These are phyloP conservation scores for Aspergillus pseudotamarii DNA, from an alignment of 2,329 filamentous ascomycete genomes.

Conservation along the genomic window DNA sequence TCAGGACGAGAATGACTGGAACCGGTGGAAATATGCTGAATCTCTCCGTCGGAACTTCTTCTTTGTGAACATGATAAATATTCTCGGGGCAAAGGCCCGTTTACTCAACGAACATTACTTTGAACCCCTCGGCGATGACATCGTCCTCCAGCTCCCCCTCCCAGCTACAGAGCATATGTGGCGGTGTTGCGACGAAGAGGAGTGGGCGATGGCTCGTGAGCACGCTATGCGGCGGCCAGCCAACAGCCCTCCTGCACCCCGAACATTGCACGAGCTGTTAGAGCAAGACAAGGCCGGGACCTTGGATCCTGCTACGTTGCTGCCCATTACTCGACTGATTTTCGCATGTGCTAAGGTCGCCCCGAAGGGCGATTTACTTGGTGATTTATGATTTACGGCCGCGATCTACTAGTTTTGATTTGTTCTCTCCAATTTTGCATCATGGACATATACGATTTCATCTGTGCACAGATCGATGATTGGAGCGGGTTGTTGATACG, in stretches of 20 bases:
- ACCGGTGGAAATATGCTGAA: constrained; percentile 21
- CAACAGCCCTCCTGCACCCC: neutral
- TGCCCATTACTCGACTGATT: constrained; percentile 19
- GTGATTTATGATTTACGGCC: neutral
- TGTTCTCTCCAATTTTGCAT: neutral
- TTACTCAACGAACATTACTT: constrained; percentile 17
- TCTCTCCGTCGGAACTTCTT: constrained; percentile 22
- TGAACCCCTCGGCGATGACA: constrained; percentile 18
- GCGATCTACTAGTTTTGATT: neutral
- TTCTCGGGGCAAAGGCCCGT: constrained; percentile 8
- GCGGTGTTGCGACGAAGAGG: constrained; percentile 19
- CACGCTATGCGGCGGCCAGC: neutral
- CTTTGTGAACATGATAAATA: constrained; percentile 21
- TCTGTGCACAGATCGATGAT: neutral
- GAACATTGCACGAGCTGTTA: constrained; percentile 15
- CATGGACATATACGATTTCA: neutral
- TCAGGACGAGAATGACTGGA: constrained; percentile 17
- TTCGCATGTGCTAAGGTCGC: constrained; percentile 15
- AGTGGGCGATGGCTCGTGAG: constrained; percentile 15
- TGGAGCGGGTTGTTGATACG: neutral
- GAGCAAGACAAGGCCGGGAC: constrained; percentile 8
- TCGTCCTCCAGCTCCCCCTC: constrained; percentile 16
- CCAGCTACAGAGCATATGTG: constrained; percentile 22
- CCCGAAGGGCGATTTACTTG: neutral
- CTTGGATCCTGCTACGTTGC: constrained; percentile 10